Base-by-base conservation (phyloP, 805 yeast species). In the Nakazawaea sp. region DNA sequence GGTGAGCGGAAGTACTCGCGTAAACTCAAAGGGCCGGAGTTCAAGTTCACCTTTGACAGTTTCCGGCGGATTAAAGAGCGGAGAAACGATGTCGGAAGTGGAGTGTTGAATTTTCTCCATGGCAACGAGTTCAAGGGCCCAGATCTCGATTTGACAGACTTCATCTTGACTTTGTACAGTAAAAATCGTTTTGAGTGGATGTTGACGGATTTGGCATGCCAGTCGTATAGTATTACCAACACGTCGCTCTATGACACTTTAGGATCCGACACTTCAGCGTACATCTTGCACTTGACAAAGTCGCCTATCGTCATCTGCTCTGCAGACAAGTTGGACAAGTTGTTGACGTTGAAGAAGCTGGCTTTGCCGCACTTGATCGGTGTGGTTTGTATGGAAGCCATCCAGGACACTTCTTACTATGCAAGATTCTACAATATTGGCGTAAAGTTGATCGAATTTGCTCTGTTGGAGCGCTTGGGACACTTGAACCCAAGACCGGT, bases 111-210 rank as follows among this genome's bases (percentile, higher is more conserved):
- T 12, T 30, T 45, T 18, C 46, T 56, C 23, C 35, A 43, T 18
- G 43, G 45, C 26, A 51, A 55, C 2, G 40, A 24, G 40, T 41
- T 38, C 34, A 30, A 25, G 15, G 21, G 17, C 4, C 24, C 32
- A 1, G 4, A 11, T n/a, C 13, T 12, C 7, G 23, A 28, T 15
- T 18, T 33, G 16, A 18, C 7, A 5, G 18, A 18, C 16, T 80
- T 77, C 47, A 60, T 77, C 21, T 67, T 79, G 30, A 62, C 81
- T 1, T 47, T 81, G 16, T 72, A 73, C 53, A 69, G 82, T 18
- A 62, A 67, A 16, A 81, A 81, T 52, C 61, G 76, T 34, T 63
- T 71, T 6, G 86, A 82, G 55, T 83, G 92, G 92, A 64, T 70
- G 18, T 52, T 81, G 17, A 56, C 82, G 18, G 92, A 83, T 57